Conservation (phyloP, 1,139 yeast species). For the Pichia sp. region DNA sequence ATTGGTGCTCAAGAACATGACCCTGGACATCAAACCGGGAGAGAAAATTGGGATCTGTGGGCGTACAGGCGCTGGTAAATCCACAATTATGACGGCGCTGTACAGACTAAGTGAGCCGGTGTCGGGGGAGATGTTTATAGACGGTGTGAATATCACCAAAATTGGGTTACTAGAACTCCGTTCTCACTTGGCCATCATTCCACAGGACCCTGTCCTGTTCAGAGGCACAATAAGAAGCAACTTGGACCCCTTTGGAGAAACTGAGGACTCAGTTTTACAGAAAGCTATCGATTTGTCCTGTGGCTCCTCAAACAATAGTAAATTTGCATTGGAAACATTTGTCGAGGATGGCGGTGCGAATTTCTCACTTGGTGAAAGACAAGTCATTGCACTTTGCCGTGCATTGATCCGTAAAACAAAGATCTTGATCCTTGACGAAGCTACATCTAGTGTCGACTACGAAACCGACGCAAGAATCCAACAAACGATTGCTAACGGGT, state of each 20-base stretch:
- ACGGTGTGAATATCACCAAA: slow-evolving; percentile 35
- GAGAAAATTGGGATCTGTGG: slow-evolving; percentile 44
- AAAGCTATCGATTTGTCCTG: slow-evolving; percentile 45
- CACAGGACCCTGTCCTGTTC: slow-evolving; percentile 44
- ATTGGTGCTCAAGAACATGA: slow-evolving; percentile 41
- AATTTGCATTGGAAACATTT: slow-evolving; percentile 44
- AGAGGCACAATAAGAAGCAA: slow-evolving; percentile 39
- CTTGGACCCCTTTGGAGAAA: slow-evolving; percentile 39
- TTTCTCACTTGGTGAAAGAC: slow-evolving; percentile 54
- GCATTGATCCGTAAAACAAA: slow-evolving; percentile 49
- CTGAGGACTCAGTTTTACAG: slow-evolving; percentile 41
- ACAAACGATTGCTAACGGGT: slow-evolving; percentile 44
- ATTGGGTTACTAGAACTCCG: slow-evolving; percentile 36
- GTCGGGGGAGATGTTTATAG: slow-evolving; percentile 32
- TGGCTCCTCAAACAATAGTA: slow-evolving; percentile 5
- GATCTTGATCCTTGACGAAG: slow-evolving; percentile 52
- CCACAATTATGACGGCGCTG: slow-evolving; percentile 41
- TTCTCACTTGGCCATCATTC: slow-evolving; percentile 39
- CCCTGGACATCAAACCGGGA: slow-evolving; percentile 32
- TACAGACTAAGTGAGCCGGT: slow-evolving; percentile 37
- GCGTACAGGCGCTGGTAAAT: slow-evolving; percentile 44
- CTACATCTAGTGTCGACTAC: slow-evolving; percentile 54
- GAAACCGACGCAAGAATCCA: slow-evolving; percentile 53
- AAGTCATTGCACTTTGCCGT: slow-evolving; percentile 50
- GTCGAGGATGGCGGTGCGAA: slow-evolving; percentile 47